A percentile compares a stretch with the other conserved stretches of the same genome.
phyloP scores from a whole-genome alignment of 2,329 filamentous ascomycete species.

The Aspergillus sp. region DNA sequence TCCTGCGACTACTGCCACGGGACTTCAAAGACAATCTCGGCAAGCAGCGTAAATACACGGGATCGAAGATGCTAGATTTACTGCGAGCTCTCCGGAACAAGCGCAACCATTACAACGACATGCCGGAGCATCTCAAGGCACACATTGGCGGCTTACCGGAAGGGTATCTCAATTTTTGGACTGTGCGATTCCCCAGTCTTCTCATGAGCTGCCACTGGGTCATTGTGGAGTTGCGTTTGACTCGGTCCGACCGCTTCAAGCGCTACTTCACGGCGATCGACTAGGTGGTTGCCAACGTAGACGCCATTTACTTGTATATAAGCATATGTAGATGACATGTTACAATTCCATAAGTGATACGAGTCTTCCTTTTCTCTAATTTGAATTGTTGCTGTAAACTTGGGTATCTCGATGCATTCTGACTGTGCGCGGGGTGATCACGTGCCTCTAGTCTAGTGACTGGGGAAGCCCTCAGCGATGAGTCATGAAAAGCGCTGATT shows the following conservation, averaged over 20 bases:
- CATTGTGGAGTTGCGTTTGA: conserved; percentile 66
- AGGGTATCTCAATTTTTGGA: conserved; percentile 84
- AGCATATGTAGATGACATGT: background rate
- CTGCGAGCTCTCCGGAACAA: conserved; percentile 90
- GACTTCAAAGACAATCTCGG: conserved; percentile 87
- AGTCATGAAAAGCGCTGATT: background rate
- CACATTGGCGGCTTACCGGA: conserved; percentile 74
- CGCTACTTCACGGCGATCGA: conserved; percentile 44
- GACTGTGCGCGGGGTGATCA: background rate
- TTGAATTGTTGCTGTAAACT: too few species aligned
- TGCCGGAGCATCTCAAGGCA: conserved; percentile 75
- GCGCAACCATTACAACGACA: conserved; percentile 96
- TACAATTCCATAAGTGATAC: too few species aligned
- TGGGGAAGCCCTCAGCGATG: background rate
- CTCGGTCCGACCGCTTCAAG: conserved; percentile 43
- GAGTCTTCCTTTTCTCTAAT: too few species aligned
- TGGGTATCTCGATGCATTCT: too few species aligned
- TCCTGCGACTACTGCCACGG: conserved; percentile 72
- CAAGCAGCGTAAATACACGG: conserved; percentile 94
- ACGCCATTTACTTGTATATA: background rate
- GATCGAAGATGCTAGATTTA: conserved; percentile 78
- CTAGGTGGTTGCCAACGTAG: conserved; percentile 17
- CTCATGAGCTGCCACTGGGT: conserved; percentile 78
- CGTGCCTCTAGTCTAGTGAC: background rate
- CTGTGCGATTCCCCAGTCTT: conserved; percentile 73